These are phyloP conservation scores for Picea mariana DNA, from an alignment of 83 land plant genomes.

Conservation along the genomic window DNA sequence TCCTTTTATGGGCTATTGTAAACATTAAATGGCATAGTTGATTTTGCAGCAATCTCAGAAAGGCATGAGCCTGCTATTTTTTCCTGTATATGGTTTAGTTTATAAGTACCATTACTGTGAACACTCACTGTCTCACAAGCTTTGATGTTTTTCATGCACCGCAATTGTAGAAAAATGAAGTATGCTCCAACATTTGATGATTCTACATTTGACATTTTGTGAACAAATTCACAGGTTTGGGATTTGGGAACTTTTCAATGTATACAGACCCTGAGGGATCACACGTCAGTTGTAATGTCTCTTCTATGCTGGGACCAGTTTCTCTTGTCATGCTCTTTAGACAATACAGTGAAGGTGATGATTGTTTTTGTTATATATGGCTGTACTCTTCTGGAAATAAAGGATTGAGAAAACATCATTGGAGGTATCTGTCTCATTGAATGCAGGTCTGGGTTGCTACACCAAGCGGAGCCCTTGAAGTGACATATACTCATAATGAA, in stretches of 20 bases:
- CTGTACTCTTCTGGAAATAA: not conserved
- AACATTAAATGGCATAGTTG: not conserved
- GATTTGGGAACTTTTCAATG: constrained; percentile 73
- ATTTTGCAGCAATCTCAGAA: not conserved
- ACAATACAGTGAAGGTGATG: constrained; percentile 78
- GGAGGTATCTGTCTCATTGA: not conserved
- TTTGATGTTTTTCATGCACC: not conserved
- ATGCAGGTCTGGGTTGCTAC: constrained; percentile 91
- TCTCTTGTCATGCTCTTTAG: constrained; percentile 91
- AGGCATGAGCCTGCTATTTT: not conserved
- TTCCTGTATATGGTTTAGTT: not conserved
- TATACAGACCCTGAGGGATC: constrained; percentile 80
- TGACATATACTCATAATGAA: constrained; percentile 81
- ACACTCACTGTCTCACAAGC: not conserved
- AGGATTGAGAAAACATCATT: not conserved
- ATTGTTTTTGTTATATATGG: not conserved
- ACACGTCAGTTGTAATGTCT: constrained; percentile 89
- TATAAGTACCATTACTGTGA: not conserved
- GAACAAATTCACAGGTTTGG: constrained; percentile 73
- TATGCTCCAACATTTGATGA: no score
- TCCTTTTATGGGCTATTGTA: not conserved
- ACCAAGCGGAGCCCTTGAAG: constrained; percentile 77
- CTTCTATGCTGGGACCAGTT: constrained; percentile 94
- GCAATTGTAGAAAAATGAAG: not conserved
- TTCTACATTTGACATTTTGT: constrained; percentile 7